Conservation (phyloP, 23 red algal species). For the Gracilariopsis chorda region DNA sequence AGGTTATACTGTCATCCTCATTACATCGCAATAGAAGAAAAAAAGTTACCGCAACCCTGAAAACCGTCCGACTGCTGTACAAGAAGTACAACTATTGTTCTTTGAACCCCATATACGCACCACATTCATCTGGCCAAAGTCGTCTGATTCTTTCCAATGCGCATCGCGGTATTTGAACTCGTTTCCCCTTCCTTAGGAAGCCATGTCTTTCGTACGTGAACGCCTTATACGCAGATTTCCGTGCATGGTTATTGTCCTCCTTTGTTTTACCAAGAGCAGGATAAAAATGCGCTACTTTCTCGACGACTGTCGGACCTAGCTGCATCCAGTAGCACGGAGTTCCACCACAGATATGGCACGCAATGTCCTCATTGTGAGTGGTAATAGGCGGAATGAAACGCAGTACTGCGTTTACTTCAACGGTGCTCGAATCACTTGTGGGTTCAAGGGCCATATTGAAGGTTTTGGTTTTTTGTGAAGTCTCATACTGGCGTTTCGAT, state of each 20-base stretch:
- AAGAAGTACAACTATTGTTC: background rate
- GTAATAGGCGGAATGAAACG: background rate
- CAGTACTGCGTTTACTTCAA: too few species aligned
- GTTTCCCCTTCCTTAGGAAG: background rate
- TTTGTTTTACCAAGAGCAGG: background rate
- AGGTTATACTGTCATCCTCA: background rate
- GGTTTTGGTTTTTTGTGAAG: too few species aligned
- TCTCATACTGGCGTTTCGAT: too few species aligned
- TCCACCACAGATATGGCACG: background rate
- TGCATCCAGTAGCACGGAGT: background rate
- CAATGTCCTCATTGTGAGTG: background rate
- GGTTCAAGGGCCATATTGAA: too few species aligned
- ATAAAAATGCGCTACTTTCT: background rate
- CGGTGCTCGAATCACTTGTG: too few species aligned
- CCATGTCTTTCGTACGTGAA: background rate
- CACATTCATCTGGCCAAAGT: background rate
- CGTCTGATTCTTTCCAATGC: background rate
- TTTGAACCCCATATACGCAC: background rate
- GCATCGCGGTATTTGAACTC: background rate
- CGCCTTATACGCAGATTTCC: background rate
- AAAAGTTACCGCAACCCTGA: background rate
- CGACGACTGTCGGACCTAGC: background rate
- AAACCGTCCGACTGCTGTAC: background rate
- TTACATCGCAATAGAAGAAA: background rate
- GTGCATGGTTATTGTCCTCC: background rate